Percentiles rank a stretch among this genome's conserved stretches.
Evolutionary conservation across 2,329 filamentous ascomycete species (phyloP).

Genomic region (Corynespora cassiicola): DNA sequence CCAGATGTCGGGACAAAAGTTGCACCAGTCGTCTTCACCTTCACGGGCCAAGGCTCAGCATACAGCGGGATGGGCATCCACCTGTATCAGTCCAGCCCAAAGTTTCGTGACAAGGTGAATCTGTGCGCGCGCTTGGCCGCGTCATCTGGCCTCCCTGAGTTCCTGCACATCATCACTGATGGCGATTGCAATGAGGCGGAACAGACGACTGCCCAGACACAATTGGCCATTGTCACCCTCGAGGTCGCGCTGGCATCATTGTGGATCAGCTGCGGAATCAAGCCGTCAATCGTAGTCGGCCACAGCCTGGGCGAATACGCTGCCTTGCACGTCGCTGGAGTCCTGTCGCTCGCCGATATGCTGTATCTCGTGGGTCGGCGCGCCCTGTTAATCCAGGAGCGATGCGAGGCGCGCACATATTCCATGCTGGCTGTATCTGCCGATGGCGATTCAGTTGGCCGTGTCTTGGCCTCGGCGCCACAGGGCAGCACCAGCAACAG

Average conservation of each 20-base stretch:
- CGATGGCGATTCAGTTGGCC: background rate
- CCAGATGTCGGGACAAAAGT: conserved; percentile 1
- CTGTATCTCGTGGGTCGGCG: conserved; percentile 43
- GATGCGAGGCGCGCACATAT: conserved; percentile 27
- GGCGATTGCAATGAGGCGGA: no score
- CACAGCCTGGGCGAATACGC: conserved; percentile 48
- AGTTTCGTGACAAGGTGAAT: conserved; percentile 23
- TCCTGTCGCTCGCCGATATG: conserved; percentile 37
- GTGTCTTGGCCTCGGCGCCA: background rate
- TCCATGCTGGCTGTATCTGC: conserved; percentile 30
- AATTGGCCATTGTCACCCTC: conserved; percentile 49
- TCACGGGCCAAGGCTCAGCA: conserved; percentile 46
- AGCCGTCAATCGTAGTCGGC: conserved; percentile 22
- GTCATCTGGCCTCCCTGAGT: conserved; percentile 2
- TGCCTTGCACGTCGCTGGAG: conserved; percentile 43
- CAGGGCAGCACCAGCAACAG: conserved; percentile 1
- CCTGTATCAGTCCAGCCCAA: conserved; percentile 15
- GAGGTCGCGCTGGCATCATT: conserved; percentile 43
- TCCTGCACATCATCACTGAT: conserved; percentile 16
- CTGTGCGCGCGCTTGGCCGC: conserved; percentile 1
- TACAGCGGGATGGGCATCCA: conserved; percentile 18
- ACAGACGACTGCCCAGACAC: no score
- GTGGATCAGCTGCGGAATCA: conserved; percentile 18
- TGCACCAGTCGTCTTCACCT: conserved; percentile 40
- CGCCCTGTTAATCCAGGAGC: conserved; percentile 20